Base-by-base conservation (phyloP, 768 basidiomycete species). In the Omphalotus guepiniiformis region DNA sequence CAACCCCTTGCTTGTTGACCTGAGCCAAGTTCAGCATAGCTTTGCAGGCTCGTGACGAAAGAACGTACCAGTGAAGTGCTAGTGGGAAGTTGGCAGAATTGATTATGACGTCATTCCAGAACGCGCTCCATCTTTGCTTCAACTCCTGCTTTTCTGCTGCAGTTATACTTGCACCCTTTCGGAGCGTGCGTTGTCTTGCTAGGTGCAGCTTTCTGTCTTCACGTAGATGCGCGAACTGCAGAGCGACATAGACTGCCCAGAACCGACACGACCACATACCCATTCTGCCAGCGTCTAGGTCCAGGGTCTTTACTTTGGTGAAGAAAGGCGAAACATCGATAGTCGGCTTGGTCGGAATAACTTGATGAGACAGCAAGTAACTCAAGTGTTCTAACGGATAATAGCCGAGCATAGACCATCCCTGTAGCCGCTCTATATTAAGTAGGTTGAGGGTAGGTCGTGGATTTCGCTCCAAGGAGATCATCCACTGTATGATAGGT, bases 41-140 rank as follows among this genome's bases (percentile, higher is more conserved):
- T 6, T 46, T 12, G n/a, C 26, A 11, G 8, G 43, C 7, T n/a
- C 18, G 36, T n/a, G 5, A 7, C 39, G 15, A 22, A 29, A 6
- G 12, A 22, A 51, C 78, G 45, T 53, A 89, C 92, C 90, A 93
- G 61, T 95, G 93, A 47, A 91, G 63, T 2, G 91, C 88, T 41
- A 89, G 62, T 3, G 91, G 93, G n/a, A 92, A 66, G 59, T 90
- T 87, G 21, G 80, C 80, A 6, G 85, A 52, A 58, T 92, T 92
- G 40, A 80, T 78, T 12, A 87, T 62, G 9, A 86, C 61, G 50
- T 91, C 88, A 42, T 79, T 83, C 76, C 80, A 81, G 46, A 82
- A 79, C 13, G 83, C 76, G 53, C 78, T 75, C 80, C 83, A 83
- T 53, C 82, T 69, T 47, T 79, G 70, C 19, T 60, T 52, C 18